Base-by-base conservation (phyloP, 2,329 filamentous ascomycete species). In the Pleomassaria siparia region DNA sequence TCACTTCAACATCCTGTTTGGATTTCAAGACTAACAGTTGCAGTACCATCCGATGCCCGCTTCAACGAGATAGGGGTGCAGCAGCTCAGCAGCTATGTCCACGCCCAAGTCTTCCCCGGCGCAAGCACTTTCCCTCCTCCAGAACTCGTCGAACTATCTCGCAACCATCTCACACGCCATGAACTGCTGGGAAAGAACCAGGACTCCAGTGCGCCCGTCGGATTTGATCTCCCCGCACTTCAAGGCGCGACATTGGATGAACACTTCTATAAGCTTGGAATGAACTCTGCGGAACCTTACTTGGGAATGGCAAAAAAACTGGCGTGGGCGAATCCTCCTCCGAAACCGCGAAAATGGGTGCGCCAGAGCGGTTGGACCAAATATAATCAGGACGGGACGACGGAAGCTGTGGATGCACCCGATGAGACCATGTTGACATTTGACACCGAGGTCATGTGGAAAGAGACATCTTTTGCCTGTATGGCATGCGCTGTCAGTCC, bases 361-460 rank as follows among this genome's bases (percentile, higher is more conserved):
- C 81, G 74, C 30, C 80, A 76, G 58, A 95, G 89, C 65, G 95
- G 94, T 1, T 99, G 94, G 94, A 97, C 91, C 0, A 96, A 91
- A 71, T 99, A 99, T 72, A 79, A 86, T 55, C 67, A 76, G 2
- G 86, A 95, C 67, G 91, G 89, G 18, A 78, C 75, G 11, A 80
- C 79, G n/a, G 88, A 94, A 66, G 69, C 78, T 2, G 83, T 96
- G 4, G 84, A 87, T 51, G 83, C 84, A 9, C 94, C 95, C 0
- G 79, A 92, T 51, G 91, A 94, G 65, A 74, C 81, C 3, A 86
- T 92, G 79, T 76, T 97, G 45, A 91, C 88, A 29, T 99, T 99
- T 60, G 94, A 99, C 72, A 95, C 91, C 1, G 94, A 99, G 72
- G 91, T 96, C 39, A 86, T 99, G 86, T 99, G 87, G 82, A 95